Base-by-base conservation (phyloP, 2,329 filamentous ascomycete species). In the Penicillium aurantiogriseum region DNA sequence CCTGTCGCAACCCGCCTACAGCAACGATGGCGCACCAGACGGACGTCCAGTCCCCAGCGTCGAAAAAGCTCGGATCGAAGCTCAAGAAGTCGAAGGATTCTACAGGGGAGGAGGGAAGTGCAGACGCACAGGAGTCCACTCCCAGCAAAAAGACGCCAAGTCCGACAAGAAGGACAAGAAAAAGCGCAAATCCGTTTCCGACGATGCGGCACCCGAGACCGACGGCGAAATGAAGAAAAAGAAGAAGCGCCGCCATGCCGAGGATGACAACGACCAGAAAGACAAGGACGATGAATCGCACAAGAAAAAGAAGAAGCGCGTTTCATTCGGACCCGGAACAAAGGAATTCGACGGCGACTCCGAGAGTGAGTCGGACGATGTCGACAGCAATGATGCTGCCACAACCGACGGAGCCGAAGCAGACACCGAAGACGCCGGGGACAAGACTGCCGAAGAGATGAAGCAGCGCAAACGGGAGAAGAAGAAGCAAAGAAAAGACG, bases 261-360 rank as follows among this genome's bases (percentile, higher is more conserved):
- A 66, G 54, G 56, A 62, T 15, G 60, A 62, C 5, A 47, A 51
- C 23, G 57, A 62, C 9, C 54, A 66, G 29, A 57, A 51, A 48
- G 46, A 51, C 52, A 58, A 57, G 47, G 56, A 61, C 33, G 36
- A 56, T 35, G 55, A 53, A 42, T 47, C 52, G 9, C 36, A 57
- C n/a, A 66, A 63, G 58, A 62, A 64, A 47, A 66, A 68, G 60
- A 70, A 70, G 60, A 88, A 88, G 69, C 85, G 83, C 4, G 86
- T 89, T 9, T 82, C 84, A 1, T 89, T 89, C 68, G 83, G 85
- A 1, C 78, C 83, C 8, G 85, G 87, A 50, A 86, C 85, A 3
- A 88, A 88, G 68, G 74, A 71, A 7, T 72, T 80, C 45, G 84
- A 88, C 69, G 83, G 81, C 35, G 56, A 60, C 5, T 60, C 45